Evolutionary conservation across 257 asterid species (phyloP).

Genomic region (Thymus mandschuricus): DNA sequence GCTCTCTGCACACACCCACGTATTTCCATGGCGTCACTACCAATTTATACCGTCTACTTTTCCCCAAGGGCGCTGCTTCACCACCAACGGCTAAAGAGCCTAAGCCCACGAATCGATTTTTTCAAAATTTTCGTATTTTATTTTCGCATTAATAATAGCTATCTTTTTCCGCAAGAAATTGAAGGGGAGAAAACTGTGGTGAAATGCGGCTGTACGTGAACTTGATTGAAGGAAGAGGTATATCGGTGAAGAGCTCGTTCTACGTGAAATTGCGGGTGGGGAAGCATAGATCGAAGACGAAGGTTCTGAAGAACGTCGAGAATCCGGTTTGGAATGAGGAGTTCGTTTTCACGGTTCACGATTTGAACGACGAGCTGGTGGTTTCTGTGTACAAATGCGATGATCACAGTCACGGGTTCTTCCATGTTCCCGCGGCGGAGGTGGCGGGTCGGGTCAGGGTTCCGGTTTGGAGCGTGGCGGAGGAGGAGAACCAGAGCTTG

Average conservation of each 20-base stretch:
- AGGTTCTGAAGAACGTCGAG: slow-evolving; percentile 50
- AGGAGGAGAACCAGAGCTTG: slow-evolving; percentile 69
- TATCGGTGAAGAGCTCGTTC: slow-evolving; percentile 55
- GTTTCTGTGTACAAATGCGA: slow-evolving; percentile 53
- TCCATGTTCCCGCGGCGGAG: slow-evolving; percentile 49
- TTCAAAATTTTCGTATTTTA: not conserved
- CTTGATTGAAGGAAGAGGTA: slow-evolving; percentile 69
- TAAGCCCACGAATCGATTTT: not conserved
- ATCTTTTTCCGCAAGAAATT: not conserved
- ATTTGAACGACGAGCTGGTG: slow-evolving; percentile 68
- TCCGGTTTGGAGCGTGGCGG: slow-evolving; percentile 65
- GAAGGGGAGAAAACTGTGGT: not conserved
- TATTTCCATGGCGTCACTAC: slow-evolving; percentile 46
- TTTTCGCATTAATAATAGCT: slow-evolving; percentile 21
- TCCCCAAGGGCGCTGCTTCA: slow-evolving; percentile 30
- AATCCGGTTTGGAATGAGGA: slow-evolving; percentile 89
- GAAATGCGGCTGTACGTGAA: slow-evolving; percentile 71
- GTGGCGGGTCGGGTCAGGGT: slow-evolving; percentile 70
- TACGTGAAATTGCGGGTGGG: slow-evolving; percentile 74
- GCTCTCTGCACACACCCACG: slow-evolving; percentile 53
- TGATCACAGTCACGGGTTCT: slow-evolving; percentile 58
- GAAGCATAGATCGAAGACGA: slow-evolving; percentile 64
- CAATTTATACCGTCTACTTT: slow-evolving; percentile 30
- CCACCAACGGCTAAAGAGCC: slow-evolving; percentile 17
- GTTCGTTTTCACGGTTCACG: slow-evolving; percentile 68